phyloP scores from a whole-genome alignment of 768 basidiomycete genomes.

The Hortiboletus campestris region DNA sequence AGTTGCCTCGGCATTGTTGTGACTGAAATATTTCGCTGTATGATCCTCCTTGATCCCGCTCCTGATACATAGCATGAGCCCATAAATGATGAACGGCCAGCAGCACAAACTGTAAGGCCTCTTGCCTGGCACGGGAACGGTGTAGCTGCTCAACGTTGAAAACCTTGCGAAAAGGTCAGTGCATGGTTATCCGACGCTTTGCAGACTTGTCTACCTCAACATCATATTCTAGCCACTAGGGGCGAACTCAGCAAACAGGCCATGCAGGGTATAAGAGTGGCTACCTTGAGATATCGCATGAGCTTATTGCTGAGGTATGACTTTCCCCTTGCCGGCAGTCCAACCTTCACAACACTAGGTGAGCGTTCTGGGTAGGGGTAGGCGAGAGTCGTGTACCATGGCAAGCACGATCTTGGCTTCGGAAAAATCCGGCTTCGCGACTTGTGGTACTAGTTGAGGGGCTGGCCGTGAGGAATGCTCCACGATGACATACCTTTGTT shows the following conservation, averaged over 20 bases:
- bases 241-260: constrained; percentile 6
- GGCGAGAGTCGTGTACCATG: constrained; percentile 57
- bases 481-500: constrained; percentile 60
- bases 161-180: constrained; percentile 50
- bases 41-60: constrained; percentile 90
- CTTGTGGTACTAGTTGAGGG: constrained; percentile 36
- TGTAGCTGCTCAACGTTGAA: constrained; percentile 98
- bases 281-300: constrained; percentile 91
- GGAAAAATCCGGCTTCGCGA: constrained; percentile 96
- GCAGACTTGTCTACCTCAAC: constrained; percentile 62
- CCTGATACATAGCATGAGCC: constrained; percentile 35
- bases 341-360: constrained; percentile 59
- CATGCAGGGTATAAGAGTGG: constrained; percentile 7
- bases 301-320: constrained; percentile 98
- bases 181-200: neutral
- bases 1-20: constrained; percentile 76
- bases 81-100: neutral
- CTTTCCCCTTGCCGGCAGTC: constrained; percentile 96
- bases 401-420: constrained; percentile 98
- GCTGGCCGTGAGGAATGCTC: neutral
- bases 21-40: constrained; percentile 86
- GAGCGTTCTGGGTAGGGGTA: neutral
- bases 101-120: constrained; percentile 61
- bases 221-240: constrained; percentile 97
- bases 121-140: constrained; percentile 78